Base-by-base conservation (phyloP, 2,329 filamentous ascomycete genomes). In the Monilinia vaccinii-corymbosi region DNA sequence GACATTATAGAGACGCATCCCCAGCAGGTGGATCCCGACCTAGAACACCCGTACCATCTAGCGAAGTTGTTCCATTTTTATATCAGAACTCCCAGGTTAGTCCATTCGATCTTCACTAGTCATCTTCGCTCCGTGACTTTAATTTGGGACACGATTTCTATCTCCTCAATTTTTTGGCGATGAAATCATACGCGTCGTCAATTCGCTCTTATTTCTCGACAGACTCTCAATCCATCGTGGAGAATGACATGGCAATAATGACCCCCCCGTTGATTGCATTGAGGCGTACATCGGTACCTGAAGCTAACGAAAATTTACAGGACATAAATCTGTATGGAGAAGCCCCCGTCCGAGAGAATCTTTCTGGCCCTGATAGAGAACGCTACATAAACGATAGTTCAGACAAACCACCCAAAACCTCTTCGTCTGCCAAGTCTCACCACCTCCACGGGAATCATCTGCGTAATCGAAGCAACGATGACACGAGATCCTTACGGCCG, bases 21-120 rank as follows among this genome's bases (percentile, higher is more conserved):
- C 91, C 91, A 45, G 81, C 83, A 56, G 58, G 50, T 60, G 59
- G 59, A 36, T 91, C 88, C 32, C 81, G 90, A 66, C 90, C 92
- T 51, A 82, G 88, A 67, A 96, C 90, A n/a, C 91, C 92, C 14
- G 80, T 91, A 56, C 89, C 89, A 46, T 90, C 89, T 14, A 94
- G 90, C 70, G 93, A 97, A 74, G 91, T 99, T 61, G 94, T 96
- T 44, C 94, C 94, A n/a, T 99, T 96, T 81, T 81, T 96, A 63
- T 97, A 94, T 72, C 94, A 97, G 74, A 90, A 94, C 71, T 82
- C 82, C 66, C 83, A 89, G 77, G 87, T 89, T 73, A 78, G 85
- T 31, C 51, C 49, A 60, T 56, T 56, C 51, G 51, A 49, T 60
- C 51, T 60, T 48, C 50, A 56, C 45, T 49, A 46, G 40, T 42